Percentiles rank a stretch among this genome's conserved stretches.
phyloP scores from a whole-genome alignment of 306 rosid genomes.

The Lablab purpureus region DNA sequence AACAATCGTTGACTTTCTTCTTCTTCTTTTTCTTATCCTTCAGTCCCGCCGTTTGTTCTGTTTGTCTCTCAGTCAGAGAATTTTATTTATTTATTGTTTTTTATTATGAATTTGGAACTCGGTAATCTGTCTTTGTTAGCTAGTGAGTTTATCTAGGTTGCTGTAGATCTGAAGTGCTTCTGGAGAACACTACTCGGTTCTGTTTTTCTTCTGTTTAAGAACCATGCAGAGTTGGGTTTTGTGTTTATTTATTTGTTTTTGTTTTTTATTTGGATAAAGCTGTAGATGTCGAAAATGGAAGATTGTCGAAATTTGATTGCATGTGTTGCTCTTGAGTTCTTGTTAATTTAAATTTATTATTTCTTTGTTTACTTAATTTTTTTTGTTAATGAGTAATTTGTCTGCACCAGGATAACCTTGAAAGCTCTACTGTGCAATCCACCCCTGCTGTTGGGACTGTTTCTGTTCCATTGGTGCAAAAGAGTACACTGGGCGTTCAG shows the following conservation, averaged over 20 bases:
- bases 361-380: neutral
- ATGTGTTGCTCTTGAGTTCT: neutral
- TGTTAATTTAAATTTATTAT: neutral
- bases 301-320: neutral
- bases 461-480: constrained; percentile 49
- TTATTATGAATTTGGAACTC: neutral
- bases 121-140: neutral
- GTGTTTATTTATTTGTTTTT: neutral
- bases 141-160: constrained; percentile 7
- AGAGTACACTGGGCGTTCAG: constrained; percentile 50
- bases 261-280: neutral
- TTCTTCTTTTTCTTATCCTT: neutral
- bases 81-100: neutral
- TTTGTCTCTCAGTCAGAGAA: constrained; percentile 19
- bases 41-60: neutral
- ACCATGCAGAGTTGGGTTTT: constrained; percentile 23
- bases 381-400: constrained; percentile 29
- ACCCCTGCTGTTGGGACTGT: constrained; percentile 43
- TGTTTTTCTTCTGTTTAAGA: neutral
- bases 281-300: constrained; percentile 8
- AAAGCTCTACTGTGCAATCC: constrained; percentile 47
- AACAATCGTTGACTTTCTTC: constrained; percentile 1
- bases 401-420: constrained; percentile 58
- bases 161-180: constrained; percentile 37
- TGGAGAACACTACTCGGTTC: neutral